A percentile compares a stretch with the other conserved stretches of the same genome.
phyloP scores from a whole-genome alignment of 768 basidiomycete species.

The Termitomyces sp. region DNA sequence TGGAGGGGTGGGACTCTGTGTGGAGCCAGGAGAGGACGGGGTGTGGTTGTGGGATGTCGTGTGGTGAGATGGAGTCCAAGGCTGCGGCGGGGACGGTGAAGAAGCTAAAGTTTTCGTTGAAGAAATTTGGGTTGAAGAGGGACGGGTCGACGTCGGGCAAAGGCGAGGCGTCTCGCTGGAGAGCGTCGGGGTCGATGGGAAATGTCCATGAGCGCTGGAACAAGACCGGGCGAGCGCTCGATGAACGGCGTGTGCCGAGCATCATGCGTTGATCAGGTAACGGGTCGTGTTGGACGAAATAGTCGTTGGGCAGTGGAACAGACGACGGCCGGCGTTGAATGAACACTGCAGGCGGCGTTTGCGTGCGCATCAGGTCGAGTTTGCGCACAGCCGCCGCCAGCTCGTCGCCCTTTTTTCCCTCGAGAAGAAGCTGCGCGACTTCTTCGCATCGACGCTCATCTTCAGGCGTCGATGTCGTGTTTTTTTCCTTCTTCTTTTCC shows the following conservation, averaged over 20 bases:
- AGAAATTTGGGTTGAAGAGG: slow-evolving; percentile 38
- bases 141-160: slow-evolving; percentile 44
- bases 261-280: slow-evolving; percentile 31
- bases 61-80: slow-evolving; percentile 22
- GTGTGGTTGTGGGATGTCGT: slow-evolving; percentile 5
- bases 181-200: slow-evolving; percentile 15
- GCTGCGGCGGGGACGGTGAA: no score
- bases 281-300: no score
- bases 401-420: slow-evolving; percentile 67
- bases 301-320: slow-evolving; percentile 50
- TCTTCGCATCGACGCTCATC: slow-evolving; percentile 65
- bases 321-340: slow-evolving; percentile 51
- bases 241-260: slow-evolving; percentile 43
- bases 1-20: slow-evolving; percentile 25
- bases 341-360: slow-evolving; percentile 17
- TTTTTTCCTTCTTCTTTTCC: slow-evolving; percentile 32
- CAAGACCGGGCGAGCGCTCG: slow-evolving; percentile 37
- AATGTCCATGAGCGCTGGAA: slow-evolving; percentile 30
- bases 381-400: slow-evolving; percentile 55
- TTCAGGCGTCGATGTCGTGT: slow-evolving; percentile 34
- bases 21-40: slow-evolving; percentile 11
- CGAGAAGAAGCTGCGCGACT: slow-evolving; percentile 56
- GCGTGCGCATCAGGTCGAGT: slow-evolving; percentile 33
- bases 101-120: slow-evolving; percentile 5
- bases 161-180: slow-evolving; percentile 40